Evolutionary conservation across 129 eudicot genomes (phyloP), one percentile per base, ranked within the genome.

Genomic region (Solidago caesia): DNA sequence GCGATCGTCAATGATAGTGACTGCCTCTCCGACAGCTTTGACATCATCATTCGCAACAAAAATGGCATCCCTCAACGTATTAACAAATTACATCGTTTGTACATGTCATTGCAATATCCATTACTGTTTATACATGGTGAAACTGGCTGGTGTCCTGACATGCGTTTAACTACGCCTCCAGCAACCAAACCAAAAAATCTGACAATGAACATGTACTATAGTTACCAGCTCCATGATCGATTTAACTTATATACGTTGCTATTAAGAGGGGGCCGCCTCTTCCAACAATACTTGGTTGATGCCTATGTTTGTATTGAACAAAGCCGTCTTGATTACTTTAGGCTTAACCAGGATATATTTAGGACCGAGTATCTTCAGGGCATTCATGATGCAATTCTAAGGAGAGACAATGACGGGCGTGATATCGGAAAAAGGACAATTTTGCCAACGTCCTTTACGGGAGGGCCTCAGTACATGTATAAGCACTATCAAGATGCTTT

Each of bases 401-500:
- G 43, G 4, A 56, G 72, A n/a, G 72, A 45, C 46, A 47, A 25
- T 13, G 48, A 64, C 42, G 68, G 49, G 13, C 5, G 26, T 4
- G 68, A 63, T 13, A 47, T 45, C 6, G 57, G 72, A 16, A 25
- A 16, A 48, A 68, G 72, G 9, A 68, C 4, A 8, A 45, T 68
- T 44, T 48, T 46, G 58, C 72, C 43, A 15, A 0, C 13, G 15
- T 69, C 62, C 1, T 67, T 67, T 66, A 21, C 16, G 1, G 71
- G 53, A 29, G 49, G 48, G 5, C 70, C 70, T 2, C 8, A 53
- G 6, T 68, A 68, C 25, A 68, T 68, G 73, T 48, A 47, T 11
- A 48, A 51, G 5, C 59, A 69, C 8, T 69, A 69, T 6, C 61
- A 47, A 4, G 74, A 69, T 49, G 74, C 61, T 0, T 26, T 69